Evolutionary conservation across 1,139 yeast genomes (phyloP), one percentile per base, ranked within the genome.

Genomic region (Candida freyschussii): DNA sequence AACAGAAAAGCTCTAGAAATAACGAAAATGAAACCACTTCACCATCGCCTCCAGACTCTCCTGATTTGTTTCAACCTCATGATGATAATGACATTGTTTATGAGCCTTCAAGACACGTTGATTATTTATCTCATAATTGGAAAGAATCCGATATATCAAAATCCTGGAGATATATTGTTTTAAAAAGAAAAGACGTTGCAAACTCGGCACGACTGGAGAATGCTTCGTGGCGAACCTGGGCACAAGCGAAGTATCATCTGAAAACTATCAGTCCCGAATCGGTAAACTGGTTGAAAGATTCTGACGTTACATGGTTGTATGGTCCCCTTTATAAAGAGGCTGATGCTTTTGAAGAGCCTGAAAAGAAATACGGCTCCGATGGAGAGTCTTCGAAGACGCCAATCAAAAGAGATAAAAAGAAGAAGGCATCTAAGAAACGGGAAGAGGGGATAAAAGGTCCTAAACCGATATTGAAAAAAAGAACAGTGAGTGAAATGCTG

Each of bases 101-200:
- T 44, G 94, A 84, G 51, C 96, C 97, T 6, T 74, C 82, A 29
- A 72, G 80, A 33, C 96, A 89, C 53, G 98, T 91, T 12, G 98
- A 91, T 62, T 91, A 91, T 57, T 68, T 91, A 27, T 84, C 96
- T 5, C 96, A 91, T 55, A 74, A 91, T 55, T 91, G 98, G 98
- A 86, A 86, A 50, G 97, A 89, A 45, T 66, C 78, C 5, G 98
- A 91, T 56, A 85, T 91, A 24, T 83, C 95, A 11, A 84, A 84
- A 47, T 85, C 95, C 23, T 91, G 98, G 98, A 70, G 96, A 44
- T 91, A 91, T 56, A 83, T 91, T 41, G 89, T 86, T 29, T 64
- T 78, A 43, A 79, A 84, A 49, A 73, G 95, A 33, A 82, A 83
- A 44, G 82, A 77, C 49, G 77, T 78, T 17, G 85, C 86, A 13